phyloP scores from a whole-genome alignment of 192 early-diverging fungal genomes.

The Globomyces pollinis-pini region DNA sequence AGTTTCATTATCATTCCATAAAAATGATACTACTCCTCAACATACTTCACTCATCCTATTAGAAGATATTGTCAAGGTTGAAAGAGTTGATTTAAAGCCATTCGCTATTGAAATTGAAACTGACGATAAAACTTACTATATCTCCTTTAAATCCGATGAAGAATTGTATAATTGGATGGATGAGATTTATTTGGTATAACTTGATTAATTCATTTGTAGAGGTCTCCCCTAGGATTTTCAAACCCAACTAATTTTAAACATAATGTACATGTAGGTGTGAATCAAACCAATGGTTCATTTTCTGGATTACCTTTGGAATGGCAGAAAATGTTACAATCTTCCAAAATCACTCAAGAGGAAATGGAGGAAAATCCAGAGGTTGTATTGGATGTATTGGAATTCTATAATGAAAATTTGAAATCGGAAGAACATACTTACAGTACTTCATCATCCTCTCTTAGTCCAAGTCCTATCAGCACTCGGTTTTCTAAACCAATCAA shows the following conservation, averaged over 20 bases:
- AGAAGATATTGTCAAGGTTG: conserved; percentile 83
- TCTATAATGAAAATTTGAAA: conserved; percentile 80
- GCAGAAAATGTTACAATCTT: conserved; percentile 85
- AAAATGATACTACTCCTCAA: conserved; percentile 78
- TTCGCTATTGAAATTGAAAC: conserved; percentile 93
- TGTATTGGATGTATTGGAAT: conserved; percentile 96
- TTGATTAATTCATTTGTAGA: conserved; percentile 22
- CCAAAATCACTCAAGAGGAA: conserved; percentile 94
- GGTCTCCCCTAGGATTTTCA: conserved; percentile 80
- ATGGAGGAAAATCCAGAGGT: conserved; percentile 96
- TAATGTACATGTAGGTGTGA: conserved; percentile 65
- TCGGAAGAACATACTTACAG: conserved; percentile 20
- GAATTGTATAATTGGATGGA: conserved; percentile 94
- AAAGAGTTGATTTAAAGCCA: conserved; percentile 79
- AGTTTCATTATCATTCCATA: conserved; percentile 85
- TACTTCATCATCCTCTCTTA: conserved; percentile 1
- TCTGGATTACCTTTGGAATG: conserved; percentile 91
- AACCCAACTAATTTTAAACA: conserved; percentile 83
- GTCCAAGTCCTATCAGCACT: neutral
- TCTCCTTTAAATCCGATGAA: conserved; percentile 90
- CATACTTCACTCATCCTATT: conserved; percentile 69
- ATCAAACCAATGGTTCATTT: conserved; percentile 38
- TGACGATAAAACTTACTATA: conserved; percentile 87
- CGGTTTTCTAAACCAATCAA: neutral
- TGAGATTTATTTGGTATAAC: conserved; percentile 36